Conservation (phyloP, 148 eudicot genomes). For the Beta vulgaris region DNA sequence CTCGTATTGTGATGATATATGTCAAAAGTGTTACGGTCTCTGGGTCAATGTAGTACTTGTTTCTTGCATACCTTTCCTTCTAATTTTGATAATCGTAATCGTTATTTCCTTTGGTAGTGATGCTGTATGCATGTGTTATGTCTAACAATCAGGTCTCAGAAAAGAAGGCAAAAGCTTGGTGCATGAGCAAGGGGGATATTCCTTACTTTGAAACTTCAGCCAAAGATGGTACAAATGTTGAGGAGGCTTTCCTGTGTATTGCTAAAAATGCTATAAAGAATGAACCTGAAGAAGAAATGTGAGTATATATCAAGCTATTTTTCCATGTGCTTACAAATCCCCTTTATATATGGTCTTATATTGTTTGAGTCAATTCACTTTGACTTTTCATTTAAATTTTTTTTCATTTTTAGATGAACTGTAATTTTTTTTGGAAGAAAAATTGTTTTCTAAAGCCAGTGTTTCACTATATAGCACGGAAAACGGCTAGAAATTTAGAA, state of each 20-base stretch:
- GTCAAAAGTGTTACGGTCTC: no score
- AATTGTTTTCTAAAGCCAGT: not conserved
- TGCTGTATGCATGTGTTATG: no score
- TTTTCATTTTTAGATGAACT: not conserved
- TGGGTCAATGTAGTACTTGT: not conserved
- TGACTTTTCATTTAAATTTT: not conserved
- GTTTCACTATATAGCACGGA: not conserved
- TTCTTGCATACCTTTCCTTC: not conserved
- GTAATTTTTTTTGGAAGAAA: not conserved
- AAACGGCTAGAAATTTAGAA: no score
- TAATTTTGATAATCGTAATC: not conserved
- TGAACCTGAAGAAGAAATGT: conserved; percentile 84
- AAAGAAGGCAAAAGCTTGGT: conserved; percentile 82
- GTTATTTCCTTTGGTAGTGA: no score
- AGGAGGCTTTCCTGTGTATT: conserved; percentile 75
- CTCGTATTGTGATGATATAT: not conserved
- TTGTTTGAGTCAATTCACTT: not conserved
- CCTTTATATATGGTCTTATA: not conserved
- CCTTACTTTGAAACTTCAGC: conserved; percentile 89
- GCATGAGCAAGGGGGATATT: conserved; percentile 72
- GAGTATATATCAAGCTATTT: conserved; percentile 28
- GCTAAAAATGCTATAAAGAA: conserved; percentile 67
- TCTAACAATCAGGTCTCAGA: conserved; percentile 53
- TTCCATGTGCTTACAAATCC: not conserved
- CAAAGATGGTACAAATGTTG: conserved; percentile 76